Base-by-base conservation (phyloP, 306 rosid species). In the Pueraria montana region DNA sequence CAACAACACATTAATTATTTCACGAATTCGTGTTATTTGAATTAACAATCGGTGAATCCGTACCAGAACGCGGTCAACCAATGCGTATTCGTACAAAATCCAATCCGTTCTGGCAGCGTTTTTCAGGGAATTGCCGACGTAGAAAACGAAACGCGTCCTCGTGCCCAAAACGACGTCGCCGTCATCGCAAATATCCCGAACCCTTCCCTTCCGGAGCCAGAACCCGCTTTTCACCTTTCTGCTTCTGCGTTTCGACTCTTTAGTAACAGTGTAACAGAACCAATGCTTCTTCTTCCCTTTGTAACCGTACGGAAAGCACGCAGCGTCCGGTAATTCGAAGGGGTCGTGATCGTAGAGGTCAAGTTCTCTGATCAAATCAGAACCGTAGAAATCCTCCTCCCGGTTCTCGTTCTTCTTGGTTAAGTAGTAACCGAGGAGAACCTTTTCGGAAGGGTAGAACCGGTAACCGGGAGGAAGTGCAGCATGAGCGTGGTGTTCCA, bases 381-480 rank as follows among this genome's bases (percentile, higher is more conserved):
- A 75, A 17, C 89, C 88, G 46, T 55, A 10, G 79, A 40, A 52
- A 79, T 38, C 11, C 5, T 10, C 86, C 32, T 59, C 62, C 16
- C 8, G 21, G 76, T 74, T 48, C 46, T 13, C 11, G 85, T 86
- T 90, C 82, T 91, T 90, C 74, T 45, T 81, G 36, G 81, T 18
- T 72, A 93, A 82, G 83, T 89, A 93, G 84, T 85, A 65, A 38
- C 80, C 4, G 70, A 93, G 86, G 21, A 93, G 88, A 83, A 89
- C 87, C 80, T 87, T 90, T 13, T 90, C 88, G 12, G 96, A 91
- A 2, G 98, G 98, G 84, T 58, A 42, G 72, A 93, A 91, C 65
- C 86, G 81, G 74, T 82, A 84, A 30, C 98, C 96, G 6, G 94
- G 94, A 0, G 90, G 88, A 18, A 89, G 91, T 12, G 46, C 2